These are phyloP conservation scores for Elsinoe arachidis DNA, from an alignment of 2,329 filamentous ascomycete species.

Conservation along the genomic window DNA sequence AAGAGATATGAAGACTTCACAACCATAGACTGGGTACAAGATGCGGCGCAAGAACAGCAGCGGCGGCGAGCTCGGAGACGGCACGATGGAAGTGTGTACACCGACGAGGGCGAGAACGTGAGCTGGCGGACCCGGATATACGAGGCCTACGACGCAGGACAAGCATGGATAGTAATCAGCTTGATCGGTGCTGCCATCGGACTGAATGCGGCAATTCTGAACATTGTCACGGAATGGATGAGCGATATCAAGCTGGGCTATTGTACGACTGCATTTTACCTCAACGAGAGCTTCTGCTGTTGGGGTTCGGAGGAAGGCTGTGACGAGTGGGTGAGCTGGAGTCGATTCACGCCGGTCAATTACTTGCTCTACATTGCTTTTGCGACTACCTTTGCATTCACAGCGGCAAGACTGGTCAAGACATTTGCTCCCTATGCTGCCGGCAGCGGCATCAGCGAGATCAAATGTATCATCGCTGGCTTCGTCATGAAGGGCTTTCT, in stretches of 20 bases:
- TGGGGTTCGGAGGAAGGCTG: conserved; percentile 93
- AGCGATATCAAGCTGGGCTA: conserved; percentile 94
- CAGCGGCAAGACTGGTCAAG: conserved; percentile 76
- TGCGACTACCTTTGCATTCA: conserved; percentile 66
- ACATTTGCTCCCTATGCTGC: conserved; percentile 92
- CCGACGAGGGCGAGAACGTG: conserved; percentile 46
- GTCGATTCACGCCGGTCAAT: conserved; percentile 65
- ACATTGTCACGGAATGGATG: conserved; percentile 95
- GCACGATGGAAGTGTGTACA: conserved; percentile 15
- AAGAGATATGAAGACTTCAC: conserved; percentile 98
- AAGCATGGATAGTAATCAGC: conserved; percentile 96
- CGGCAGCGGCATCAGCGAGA: conserved; percentile 94
- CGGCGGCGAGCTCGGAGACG: conserved; percentile 68
- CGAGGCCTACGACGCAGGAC: conserved; percentile 89
- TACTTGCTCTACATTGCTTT: conserved; percentile 84
- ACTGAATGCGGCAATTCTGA: conserved; percentile 82
- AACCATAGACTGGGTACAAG: conserved; percentile 98
- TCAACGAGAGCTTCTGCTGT: conserved; percentile 96
- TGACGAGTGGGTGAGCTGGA: conserved; percentile 83
- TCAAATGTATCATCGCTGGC: conserved; percentile 97
- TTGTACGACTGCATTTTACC: conserved; percentile 89
- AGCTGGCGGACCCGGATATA: conserved; percentile 74
- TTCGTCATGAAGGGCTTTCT: conserved; percentile 99
- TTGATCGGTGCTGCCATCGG: conserved; percentile 89
- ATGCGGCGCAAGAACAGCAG: conserved; percentile 82